Conservation (phyloP, 768 basidiomycete genomes). For the Rhizopogon rudus region DNA sequence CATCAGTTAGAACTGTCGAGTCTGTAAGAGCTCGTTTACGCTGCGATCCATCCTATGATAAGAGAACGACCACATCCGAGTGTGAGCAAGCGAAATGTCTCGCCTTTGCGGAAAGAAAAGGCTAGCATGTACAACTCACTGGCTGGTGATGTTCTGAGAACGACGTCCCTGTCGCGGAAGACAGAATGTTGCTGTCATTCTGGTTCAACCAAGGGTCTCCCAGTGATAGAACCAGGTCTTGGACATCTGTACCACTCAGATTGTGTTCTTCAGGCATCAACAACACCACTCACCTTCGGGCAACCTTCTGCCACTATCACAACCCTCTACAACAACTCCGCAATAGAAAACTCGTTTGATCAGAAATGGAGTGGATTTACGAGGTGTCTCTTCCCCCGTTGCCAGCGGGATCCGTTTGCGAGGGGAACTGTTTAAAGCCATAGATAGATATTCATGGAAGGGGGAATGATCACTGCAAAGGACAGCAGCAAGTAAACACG, state of each 20-base stretch:
- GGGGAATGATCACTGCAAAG: not conserved
- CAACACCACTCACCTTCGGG: slow-evolving; percentile 49
- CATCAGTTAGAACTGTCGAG: slow-evolving; percentile 59
- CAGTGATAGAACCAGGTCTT: slow-evolving; percentile 73
- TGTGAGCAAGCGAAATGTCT: not conserved
- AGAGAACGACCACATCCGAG: not conserved
- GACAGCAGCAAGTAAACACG: not conserved
- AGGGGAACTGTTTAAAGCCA: slow-evolving; percentile 68
- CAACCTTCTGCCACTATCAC: slow-evolving; percentile 63
- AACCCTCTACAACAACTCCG: slow-evolving; percentile 85
- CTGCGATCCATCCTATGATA: slow-evolving; percentile 25
- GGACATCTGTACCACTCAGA: slow-evolving; percentile 50
- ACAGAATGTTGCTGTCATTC: slow-evolving; percentile 43
- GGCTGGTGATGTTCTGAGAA: slow-evolving; percentile 33
- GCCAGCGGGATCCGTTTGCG: slow-evolving; percentile 71
- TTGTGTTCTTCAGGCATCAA: slow-evolving; percentile 3
- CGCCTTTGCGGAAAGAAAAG: not conserved
- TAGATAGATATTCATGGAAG: slow-evolving; percentile 18
- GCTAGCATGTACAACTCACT: slow-evolving; percentile 33
- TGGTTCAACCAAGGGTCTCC: slow-evolving; percentile 59
- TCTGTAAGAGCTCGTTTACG: slow-evolving; percentile 59
- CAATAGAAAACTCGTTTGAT: slow-evolving; percentile 87
- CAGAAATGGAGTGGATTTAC: slow-evolving; percentile 33
- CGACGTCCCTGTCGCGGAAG: slow-evolving; percentile 34
- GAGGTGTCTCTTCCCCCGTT: slow-evolving; percentile 57